phyloP scores from a whole-genome alignment of 805 yeast species.

The Yarrowia phangngaensis region DNA sequence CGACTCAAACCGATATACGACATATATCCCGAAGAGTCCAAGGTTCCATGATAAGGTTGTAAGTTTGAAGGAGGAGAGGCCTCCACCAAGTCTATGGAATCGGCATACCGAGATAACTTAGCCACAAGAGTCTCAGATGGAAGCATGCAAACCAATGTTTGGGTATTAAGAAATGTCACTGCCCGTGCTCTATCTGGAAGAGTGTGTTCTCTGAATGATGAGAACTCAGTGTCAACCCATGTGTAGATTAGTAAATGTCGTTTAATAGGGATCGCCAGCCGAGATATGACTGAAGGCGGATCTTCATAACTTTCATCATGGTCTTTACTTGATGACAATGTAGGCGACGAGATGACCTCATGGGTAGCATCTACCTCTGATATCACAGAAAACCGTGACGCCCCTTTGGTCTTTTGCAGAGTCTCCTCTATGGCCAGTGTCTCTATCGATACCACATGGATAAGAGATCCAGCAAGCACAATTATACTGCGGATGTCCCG shows the following conservation, averaged over 20 bases:
- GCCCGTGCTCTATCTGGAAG: slow-evolving; percentile 35
- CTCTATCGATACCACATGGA: slow-evolving; percentile 38
- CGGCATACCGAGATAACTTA: slow-evolving; percentile 28
- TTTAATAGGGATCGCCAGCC: slow-evolving; percentile 35
- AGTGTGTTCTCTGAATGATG: slow-evolving; percentile 34
- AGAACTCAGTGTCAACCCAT: slow-evolving; percentile 37
- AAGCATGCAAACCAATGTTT: slow-evolving; percentile 33
- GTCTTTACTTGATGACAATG: background rate
- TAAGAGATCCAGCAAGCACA: slow-evolving; percentile 37
- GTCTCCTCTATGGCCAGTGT: slow-evolving; percentile 37
- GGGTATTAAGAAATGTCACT: slow-evolving; percentile 33
- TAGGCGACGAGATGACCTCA: background rate
- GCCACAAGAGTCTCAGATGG: slow-evolving; percentile 33
- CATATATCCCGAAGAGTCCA: slow-evolving; percentile 14
- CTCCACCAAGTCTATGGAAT: slow-evolving; percentile 1
- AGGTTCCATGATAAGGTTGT: slow-evolving; percentile 9
- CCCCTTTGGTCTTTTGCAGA: slow-evolving; percentile 40
- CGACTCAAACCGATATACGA: slow-evolving; percentile 13
- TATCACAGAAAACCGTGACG: slow-evolving; percentile 34
- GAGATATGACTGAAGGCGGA: slow-evolving; percentile 32
- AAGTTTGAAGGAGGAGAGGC: slow-evolving; percentile 12
- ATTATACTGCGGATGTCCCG: slow-evolving; percentile 39
- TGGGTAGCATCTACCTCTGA: slow-evolving; percentile 29
- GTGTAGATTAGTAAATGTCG: slow-evolving; percentile 32
- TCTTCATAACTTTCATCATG: background rate